phyloP scores from a whole-genome alignment of 768 basidiomycete genomes.

The Phaeolepiota aurea region DNA sequence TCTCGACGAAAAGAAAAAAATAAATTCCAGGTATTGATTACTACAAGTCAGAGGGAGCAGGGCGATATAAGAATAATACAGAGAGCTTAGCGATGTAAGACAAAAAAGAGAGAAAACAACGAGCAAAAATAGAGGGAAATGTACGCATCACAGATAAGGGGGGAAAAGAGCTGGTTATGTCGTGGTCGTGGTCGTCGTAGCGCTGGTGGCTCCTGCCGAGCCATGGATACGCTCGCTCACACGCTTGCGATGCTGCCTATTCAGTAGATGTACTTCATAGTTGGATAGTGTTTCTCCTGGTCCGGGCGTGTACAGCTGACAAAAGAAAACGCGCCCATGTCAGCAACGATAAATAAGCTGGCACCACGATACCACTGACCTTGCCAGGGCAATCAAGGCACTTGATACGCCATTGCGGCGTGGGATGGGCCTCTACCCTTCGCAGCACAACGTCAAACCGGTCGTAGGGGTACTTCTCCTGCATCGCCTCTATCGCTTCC shows the following conservation, averaged over 20 bases:
- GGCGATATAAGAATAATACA: too few relatives aligned
- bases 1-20: too few relatives aligned
- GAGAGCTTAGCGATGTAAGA: neutral
- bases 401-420: conserved; percentile 84
- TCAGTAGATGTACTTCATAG: conserved; percentile 89
- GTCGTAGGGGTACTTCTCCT: conserved; percentile 71
- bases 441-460: conserved; percentile 70
- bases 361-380: conserved; percentile 43
- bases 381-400: conserved; percentile 92
- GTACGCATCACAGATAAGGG: too few relatives aligned
- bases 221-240: conserved; percentile 51
- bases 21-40: too few relatives aligned
- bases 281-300: conserved; percentile 81
- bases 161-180: too few relatives aligned
- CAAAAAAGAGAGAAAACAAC: neutral
- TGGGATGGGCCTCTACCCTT: conserved; percentile 42
- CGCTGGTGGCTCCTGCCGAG: too few relatives aligned
- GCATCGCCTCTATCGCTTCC: conserved; percentile 59
- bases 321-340: conserved; percentile 5
- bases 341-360: neutral
- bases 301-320: conserved; percentile 83
- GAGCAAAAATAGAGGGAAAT: neutral
- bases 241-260: conserved; percentile 68
- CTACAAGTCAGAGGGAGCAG: too few relatives aligned
- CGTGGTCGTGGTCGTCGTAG: too few relatives aligned